A percentile compares a stretch with the other conserved stretches of the same genome.
phyloP scores from a whole-genome alignment of 257 asterid genomes.

The Apocynum venetum region DNA sequence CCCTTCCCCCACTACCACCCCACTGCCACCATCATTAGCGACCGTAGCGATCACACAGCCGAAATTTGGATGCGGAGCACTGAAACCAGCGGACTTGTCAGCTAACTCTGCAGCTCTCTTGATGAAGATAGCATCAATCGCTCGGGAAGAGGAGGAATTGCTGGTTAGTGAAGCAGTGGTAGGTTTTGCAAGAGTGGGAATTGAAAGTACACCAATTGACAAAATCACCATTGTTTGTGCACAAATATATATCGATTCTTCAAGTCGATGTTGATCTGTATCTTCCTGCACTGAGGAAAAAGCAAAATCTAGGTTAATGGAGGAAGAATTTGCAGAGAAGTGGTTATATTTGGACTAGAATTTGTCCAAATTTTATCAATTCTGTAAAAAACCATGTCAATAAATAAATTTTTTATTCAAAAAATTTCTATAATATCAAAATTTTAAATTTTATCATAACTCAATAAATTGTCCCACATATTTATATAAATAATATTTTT shows the following conservation, averaged over 20 bases:
- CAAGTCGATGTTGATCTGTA: too few relatives aligned
- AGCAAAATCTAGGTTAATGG: too few relatives aligned
- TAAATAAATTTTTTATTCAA: too few relatives aligned
- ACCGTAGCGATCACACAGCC: slow-evolving; percentile 69
- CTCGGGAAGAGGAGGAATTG: slow-evolving; percentile 29
- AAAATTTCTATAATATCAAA: too few relatives aligned
- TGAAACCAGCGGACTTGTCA: slow-evolving; percentile 81
- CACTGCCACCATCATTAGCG: slow-evolving; percentile 24
- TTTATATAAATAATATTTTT: too few relatives aligned
- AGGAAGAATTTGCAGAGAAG: too few relatives aligned
- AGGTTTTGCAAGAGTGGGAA: background rate
- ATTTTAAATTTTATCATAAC: too few relatives aligned
- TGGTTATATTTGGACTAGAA: too few relatives aligned
- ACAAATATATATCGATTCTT: background rate
- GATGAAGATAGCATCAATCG: slow-evolving; percentile 55
- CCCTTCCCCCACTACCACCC: slow-evolving; percentile 74
- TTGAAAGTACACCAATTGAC: slow-evolving; percentile 17
- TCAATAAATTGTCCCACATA: too few relatives aligned
- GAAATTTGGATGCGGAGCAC: slow-evolving; percentile 94
- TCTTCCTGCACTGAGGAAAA: too few relatives aligned
- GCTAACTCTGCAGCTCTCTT: slow-evolving; percentile 90
- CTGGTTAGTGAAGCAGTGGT: slow-evolving; percentile 13
- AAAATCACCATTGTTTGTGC: slow-evolving; percentile 5
- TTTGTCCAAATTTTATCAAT: too few relatives aligned
- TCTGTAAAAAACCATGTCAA: too few relatives aligned